phyloP scores from a whole-genome alignment of 345 rosid genomes.

The Cochlearia excelsa region DNA sequence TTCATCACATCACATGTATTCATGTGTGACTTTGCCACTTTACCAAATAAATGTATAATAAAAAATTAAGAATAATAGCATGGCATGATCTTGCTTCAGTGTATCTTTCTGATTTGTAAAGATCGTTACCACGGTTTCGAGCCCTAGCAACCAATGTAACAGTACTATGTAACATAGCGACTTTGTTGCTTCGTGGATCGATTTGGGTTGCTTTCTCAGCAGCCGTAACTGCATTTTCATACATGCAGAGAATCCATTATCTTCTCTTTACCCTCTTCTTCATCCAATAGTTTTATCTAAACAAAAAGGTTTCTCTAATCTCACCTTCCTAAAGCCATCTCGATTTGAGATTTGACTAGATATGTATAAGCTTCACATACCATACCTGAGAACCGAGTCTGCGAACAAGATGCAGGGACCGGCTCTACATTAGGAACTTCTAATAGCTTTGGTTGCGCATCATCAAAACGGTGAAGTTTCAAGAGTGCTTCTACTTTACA shows the following conservation, averaged over 20 bases:
- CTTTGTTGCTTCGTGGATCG: slow-evolving; percentile 74
- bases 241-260: slow-evolving; percentile 80
- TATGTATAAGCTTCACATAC: slow-evolving; percentile 69
- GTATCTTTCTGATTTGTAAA: slow-evolving; percentile 89
- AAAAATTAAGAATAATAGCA: too few species aligned
- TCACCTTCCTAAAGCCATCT: slow-evolving; percentile 96
- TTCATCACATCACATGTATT: too few species aligned
- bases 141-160: slow-evolving; percentile 82
- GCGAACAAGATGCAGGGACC: slow-evolving; percentile 51
- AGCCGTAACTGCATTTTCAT: slow-evolving; percentile 78
- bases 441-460: slow-evolving; percentile 56
- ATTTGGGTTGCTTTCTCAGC: slow-evolving; percentile 81
- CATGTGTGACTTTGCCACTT: too few species aligned
- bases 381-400: slow-evolving; percentile 68
- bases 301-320: slow-evolving; percentile 28
- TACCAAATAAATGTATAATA: too few species aligned
- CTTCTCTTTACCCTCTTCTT: slow-evolving; percentile 37
- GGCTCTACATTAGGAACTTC: slow-evolving; percentile 56
- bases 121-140: slow-evolving; percentile 91
- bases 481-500: slow-evolving; percentile 88
- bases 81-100: slow-evolving; percentile 92
- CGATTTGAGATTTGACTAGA: slow-evolving; percentile 74
- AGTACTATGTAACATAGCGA: slow-evolving; percentile 59
- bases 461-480: slow-evolving; percentile 84
- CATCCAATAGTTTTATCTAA: background rate